Evolutionary conservation across 257 asterid genomes (phyloP).

Genomic region (Eustoma russellianum): DNA sequence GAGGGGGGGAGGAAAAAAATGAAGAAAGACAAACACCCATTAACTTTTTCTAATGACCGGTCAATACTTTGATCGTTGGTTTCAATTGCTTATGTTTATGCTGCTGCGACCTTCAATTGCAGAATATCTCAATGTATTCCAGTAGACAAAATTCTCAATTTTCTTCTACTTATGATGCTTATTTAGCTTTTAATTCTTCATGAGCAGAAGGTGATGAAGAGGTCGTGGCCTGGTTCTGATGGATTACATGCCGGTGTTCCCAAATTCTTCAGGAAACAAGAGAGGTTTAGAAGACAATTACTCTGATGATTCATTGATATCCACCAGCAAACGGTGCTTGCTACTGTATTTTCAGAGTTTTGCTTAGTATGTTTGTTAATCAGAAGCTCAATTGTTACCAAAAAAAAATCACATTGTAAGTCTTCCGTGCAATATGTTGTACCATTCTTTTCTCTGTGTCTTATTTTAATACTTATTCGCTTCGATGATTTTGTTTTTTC

Average conservation of each 20-base stretch:
- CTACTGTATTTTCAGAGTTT: not conserved
- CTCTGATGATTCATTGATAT: constrained; percentile 14
- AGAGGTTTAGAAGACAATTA: constrained; percentile 23
- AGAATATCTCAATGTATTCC: too few species aligned
- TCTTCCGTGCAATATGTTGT: too few species aligned
- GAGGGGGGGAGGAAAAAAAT: too few species aligned
- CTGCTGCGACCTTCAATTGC: too few species aligned
- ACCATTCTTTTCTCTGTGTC: too few species aligned
- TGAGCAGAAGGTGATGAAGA: constrained; percentile 51
- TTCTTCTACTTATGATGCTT: not conserved
- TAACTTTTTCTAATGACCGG: too few species aligned
- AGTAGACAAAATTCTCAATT: too few species aligned
- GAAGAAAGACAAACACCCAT: too few species aligned
- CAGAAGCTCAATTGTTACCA: too few species aligned
- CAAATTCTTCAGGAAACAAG: constrained; percentile 29
- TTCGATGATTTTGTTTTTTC: not conserved
- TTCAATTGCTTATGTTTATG: too few species aligned
- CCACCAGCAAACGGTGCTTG: constrained; percentile 26
- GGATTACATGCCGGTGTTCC: constrained; percentile 15
- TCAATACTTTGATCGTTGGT: too few species aligned
- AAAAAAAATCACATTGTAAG: too few species aligned
- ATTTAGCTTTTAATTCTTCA: not conserved
- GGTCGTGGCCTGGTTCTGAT: constrained; percentile 20
- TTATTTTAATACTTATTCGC: not conserved
- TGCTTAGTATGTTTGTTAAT: not conserved